Conservation (phyloP, 805 yeast genomes). For the Alloascoidea hylecoeti region DNA sequence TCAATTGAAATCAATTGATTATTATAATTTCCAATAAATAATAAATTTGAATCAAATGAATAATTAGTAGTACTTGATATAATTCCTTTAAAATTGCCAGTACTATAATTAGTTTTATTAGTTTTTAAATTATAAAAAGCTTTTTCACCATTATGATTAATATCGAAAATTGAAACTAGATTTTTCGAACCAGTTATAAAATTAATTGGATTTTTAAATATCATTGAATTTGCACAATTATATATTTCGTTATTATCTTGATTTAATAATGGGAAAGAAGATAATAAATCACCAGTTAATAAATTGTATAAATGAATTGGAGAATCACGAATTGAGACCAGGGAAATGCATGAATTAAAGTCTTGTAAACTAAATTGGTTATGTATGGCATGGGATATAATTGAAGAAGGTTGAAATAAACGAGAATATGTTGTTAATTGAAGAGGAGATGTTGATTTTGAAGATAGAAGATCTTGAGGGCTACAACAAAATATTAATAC, state of each 20-base stretch:
- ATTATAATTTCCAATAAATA: background rate
- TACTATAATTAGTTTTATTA: conserved; percentile 1
- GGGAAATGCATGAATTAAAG: conserved; percentile 5
- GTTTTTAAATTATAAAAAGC: background rate
- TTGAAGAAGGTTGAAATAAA: conserved; percentile 6
- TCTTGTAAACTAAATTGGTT: conserved; percentile 8
- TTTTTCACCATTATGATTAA: background rate
- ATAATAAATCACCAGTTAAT: conserved; percentile 3
- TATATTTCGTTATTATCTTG: conserved; percentile 4
- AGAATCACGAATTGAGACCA: conserved; percentile 8
- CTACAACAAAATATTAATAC: background rate
- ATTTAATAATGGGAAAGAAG: conserved; percentile 7
- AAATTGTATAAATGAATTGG: conserved; percentile 10
- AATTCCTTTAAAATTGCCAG: background rate
- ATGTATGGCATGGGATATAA: conserved; percentile 6
- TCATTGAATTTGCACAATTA: conserved; percentile 4
- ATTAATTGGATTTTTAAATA: conserved; percentile 1
- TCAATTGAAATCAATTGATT: background rate
- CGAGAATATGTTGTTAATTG: conserved; percentile 7
- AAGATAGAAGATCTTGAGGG: conserved; percentile 9
- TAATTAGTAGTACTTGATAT: too few species aligned
- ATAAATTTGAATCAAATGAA: too few species aligned
- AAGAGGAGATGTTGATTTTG: conserved; percentile 2
- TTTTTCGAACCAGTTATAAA: conserved; percentile 6
- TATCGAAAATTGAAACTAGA: conserved; percentile 7